Base-by-base conservation (phyloP, 495 filamentous ascomycete species). In the Aspergillus affinis region DNA sequence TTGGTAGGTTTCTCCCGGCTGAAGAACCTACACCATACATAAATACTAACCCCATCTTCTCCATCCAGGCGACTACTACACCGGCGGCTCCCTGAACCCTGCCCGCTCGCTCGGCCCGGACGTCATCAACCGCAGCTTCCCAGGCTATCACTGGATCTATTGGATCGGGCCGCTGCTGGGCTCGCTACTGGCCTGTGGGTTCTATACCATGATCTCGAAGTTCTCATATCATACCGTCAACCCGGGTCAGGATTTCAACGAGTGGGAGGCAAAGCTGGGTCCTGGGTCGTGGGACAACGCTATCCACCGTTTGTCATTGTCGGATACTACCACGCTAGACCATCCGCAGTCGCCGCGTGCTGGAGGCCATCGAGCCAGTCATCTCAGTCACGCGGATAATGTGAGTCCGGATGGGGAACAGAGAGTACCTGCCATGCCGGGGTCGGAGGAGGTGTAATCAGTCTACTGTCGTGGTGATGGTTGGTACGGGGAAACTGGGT, bases 181-280 rank as follows among this genome's bases (percentile, higher is more conserved):
- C 0, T 78, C 86, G 0, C 66, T 90, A 5, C 69, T 92, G 2
- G 90, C 90, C 0, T 84, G 79, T 0, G 84, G 76, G 4, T 88
- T 93, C 66, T 93, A 90, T 66, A 76, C 77, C 32, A 67, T 90
- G 54, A 78, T 91, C 56, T 85, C 89, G 63, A 64, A 77, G 2
- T 78, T 93, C 47, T 83, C 88, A 63, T 95, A 90, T 71, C 84
- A 92, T 72, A 86, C 84, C 15, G 88, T 86, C 60, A 96, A 95
- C 61, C 88, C 89, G 3, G 89, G 85, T 2, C 88, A 90, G 70
- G 90, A 93, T 59, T 75, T 61, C 29, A 73, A 77, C 20, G 72
- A 77, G 63, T 75, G 70, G 73, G 75, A 77, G 47, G 62, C 30
- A 17, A 69, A 62, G 57, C 46, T 54, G 58, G 65, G 62, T 0